Evolutionary conservation across 495 filamentous ascomycete genomes (phyloP).

Genomic region (Cryomyces antarcticus): DNA sequence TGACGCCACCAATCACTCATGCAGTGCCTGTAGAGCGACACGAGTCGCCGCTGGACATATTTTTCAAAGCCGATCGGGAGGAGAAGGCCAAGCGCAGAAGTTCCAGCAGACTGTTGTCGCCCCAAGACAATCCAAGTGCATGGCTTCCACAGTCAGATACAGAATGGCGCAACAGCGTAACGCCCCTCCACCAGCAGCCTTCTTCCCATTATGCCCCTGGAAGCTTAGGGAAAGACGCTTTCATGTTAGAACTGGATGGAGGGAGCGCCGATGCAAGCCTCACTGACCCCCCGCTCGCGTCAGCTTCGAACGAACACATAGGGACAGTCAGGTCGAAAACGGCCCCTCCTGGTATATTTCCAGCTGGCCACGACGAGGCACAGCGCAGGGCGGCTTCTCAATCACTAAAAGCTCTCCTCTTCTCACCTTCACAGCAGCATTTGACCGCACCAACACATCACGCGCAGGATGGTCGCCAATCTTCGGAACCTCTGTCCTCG

Average conservation of each 20-base stretch:
- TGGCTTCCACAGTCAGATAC: not conserved
- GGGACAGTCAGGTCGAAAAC: conserved; percentile 6
- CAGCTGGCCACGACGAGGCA: not conserved
- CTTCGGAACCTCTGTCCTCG: conserved; percentile 3
- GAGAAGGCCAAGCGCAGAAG: conserved; percentile 35
- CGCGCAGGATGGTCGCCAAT: not conserved
- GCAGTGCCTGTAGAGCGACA: conserved; percentile 12
- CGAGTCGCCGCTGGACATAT: conserved; percentile 65
- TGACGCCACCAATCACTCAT: conserved; percentile 4
- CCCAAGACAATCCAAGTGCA: conserved; percentile 12
- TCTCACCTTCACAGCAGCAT: conserved; percentile 1
- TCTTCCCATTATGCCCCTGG: conserved; percentile 8
- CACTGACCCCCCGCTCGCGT: too few species aligned
- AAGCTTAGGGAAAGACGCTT: conserved; percentile 32
- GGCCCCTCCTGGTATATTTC: conserved; percentile 1
- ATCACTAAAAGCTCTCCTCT: conserved; percentile 10
- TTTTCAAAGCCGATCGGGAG: conserved; percentile 71
- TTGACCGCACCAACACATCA: not conserved
- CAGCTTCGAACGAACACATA: not conserved
- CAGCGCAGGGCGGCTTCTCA: conserved; percentile 4
- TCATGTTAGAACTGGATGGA: conserved; percentile 46
- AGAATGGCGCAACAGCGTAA: not conserved
- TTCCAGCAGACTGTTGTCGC: conserved; percentile 1
- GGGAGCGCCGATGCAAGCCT: conserved; percentile 2
- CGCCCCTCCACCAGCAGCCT: not conserved